These are phyloP conservation scores for Phalaenopsis equestris DNA, from an alignment of 106 monocot species.

Conservation along the genomic window DNA sequence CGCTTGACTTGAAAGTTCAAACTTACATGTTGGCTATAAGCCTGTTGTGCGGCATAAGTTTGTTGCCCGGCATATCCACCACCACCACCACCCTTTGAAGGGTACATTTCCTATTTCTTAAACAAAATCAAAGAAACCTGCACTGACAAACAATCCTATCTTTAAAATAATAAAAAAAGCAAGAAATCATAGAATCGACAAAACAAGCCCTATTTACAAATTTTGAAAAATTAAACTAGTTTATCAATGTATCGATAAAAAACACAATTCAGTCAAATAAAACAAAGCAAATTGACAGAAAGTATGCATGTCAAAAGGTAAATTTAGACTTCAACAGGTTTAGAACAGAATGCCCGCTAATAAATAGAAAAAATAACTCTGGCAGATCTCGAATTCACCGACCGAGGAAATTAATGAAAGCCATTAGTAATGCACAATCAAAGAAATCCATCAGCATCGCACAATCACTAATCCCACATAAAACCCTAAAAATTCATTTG, in stretches of 20 bases:
- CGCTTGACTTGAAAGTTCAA: not conserved
- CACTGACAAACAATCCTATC: not conserved
- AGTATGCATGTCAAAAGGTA: not conserved
- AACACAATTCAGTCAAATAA: not conserved
- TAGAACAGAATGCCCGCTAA: not conserved
- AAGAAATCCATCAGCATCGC: not conserved
- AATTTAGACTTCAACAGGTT: not conserved
- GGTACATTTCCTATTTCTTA: slow-evolving; percentile 47
- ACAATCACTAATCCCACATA: not conserved
- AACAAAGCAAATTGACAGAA: not conserved
- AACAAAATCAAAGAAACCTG: not conserved
- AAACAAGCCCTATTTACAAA: too few relatives aligned
- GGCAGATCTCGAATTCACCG: not conserved
- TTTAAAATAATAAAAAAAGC: not conserved
- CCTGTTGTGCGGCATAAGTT: slow-evolving; percentile 48
- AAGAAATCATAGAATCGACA: not conserved
- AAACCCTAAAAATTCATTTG: not conserved
- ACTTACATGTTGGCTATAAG: slow-evolving; percentile 68
- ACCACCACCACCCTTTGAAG: slow-evolving; percentile 45
- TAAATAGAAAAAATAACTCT: not conserved
- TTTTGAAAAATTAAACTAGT: not conserved
- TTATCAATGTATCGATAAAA: not conserved
- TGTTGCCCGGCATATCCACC: slow-evolving; percentile 59
- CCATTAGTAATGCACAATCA: not conserved
- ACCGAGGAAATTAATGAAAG: not conserved